Evolutionary conservation across 129 eudicot genomes (phyloP), one percentile per base, ranked within the genome.

Genomic region (Kitagawia praeruptora): DNA sequence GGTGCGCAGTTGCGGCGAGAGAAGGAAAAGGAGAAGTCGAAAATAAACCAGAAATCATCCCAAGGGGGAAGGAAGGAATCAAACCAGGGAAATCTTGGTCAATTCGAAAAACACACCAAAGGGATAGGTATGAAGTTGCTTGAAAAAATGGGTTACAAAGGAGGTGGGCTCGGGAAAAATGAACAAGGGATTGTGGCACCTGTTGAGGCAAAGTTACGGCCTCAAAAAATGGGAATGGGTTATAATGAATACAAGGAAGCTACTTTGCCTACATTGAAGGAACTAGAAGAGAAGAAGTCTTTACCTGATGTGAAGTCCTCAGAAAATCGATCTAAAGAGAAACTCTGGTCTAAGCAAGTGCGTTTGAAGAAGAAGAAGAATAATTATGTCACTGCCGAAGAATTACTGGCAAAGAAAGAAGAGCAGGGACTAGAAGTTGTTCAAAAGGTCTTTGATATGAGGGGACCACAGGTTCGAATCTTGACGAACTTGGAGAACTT

Each of bases 381-480:
- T 76, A 87, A 83, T 31, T 82, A 83, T 77, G 78, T 84, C 8
- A 93, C 93, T 31, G 97, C 97, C 1, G 93, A 89, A 38, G 95
- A 92, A 84, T 91, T 86, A 86, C 66, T 85, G 85, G 89, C 83
- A 54, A 86, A 79, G 87, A 89, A 89, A 89, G 91, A 91, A 83
- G 91, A 89, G 75, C 85, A 89, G 82, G 92, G 87, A 75, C 88
- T 34, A 80, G 91, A 67, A 67, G 73, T 89, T 76, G 85, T 91
- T 56, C 84, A 89, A 80, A 91, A 90, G 76, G 93, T 93, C 78
- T 85, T 93, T 27, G 98, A 93, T 75, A 93, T 93, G 98, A 77
- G 98, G 82, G 98, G 98, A 5, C 98, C 98, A 1, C 97, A 93
- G 77, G 93, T 91, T 80, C 93, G 97, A 28, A 93, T 93, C 40